These are phyloP conservation scores for Lanmaoa rubissima DNA, from an alignment of 768 basidiomycete species.

Conservation along the genomic window DNA sequence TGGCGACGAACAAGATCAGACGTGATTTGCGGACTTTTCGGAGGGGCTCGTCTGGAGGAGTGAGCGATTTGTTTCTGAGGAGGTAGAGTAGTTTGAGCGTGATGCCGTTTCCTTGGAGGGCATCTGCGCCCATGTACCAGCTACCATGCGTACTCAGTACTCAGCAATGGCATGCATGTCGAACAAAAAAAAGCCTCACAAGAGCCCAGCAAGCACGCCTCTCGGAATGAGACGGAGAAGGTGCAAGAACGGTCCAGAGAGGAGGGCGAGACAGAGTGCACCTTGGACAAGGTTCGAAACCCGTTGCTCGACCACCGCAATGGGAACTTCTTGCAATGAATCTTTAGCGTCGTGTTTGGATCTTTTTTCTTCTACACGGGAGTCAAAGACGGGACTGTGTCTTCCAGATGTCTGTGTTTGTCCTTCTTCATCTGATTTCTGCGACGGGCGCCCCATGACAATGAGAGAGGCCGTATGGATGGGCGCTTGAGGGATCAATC, in stretches of 20 bases:
- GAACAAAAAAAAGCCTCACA: conserved; percentile 45
- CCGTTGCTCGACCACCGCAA: conserved; percentile 89
- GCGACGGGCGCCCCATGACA: conserved; percentile 52
- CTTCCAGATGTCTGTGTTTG: conserved; percentile 10
- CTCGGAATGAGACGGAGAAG: conserved; percentile 78
- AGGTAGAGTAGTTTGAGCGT: conserved; percentile 79
- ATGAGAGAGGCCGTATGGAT: conserved; percentile 87
- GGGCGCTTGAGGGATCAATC: conserved; percentile 83
- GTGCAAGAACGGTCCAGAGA: conserved; percentile 80
- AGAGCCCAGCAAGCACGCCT: conserved; percentile 81
- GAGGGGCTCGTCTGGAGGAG: conserved; percentile 66
- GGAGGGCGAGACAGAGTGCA: conserved; percentile 69
- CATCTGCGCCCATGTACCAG: conserved; percentile 92
- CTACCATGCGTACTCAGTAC: conserved; percentile 31
- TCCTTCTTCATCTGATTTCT: conserved; percentile 40
- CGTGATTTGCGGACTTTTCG: conserved; percentile 70
- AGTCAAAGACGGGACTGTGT: not conserved
- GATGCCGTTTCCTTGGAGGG: conserved; percentile 78
- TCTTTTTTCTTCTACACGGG: conserved; percentile 25
- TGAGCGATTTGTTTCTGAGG: conserved; percentile 66
- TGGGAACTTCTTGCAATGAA: conserved; percentile 47
- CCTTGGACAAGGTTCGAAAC: conserved; percentile 90
- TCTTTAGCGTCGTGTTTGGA: conserved; percentile 7
- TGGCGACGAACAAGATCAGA: conserved; percentile 64
- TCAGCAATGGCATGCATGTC: not conserved